These are phyloP conservation scores for Citrus sinensis DNA, from an alignment of 345 rosid species.

Conservation along the genomic window DVS_A1.0 CM039161.1:23745501-23746000, in stretches of 20 bases:
- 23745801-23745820: conserved; percentile 61
- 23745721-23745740: background rate
- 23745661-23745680: background rate
- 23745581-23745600: background rate
- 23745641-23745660: background rate
- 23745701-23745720: too few species aligned
- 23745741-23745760: background rate
- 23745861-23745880: conserved; percentile 52
- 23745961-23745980: conserved; percentile 42
- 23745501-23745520: background rate
- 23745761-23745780: background rate
- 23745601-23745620: background rate
- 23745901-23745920: conserved; percentile 57
- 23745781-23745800: conserved; percentile 38
- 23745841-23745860: conserved; percentile 45
- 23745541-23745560: background rate
- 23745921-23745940: conserved; percentile 52
- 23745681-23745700: too few species aligned
- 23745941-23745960: conserved; percentile 55
- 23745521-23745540: background rate
- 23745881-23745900: conserved; percentile 57
- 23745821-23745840: conserved; percentile 55
- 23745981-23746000: conserved; percentile 57
- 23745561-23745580: background rate
- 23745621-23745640: background rate